A percentile compares a stretch with the other conserved stretches of the same genome.
Conservation (phyloP, 345 rosid species). For the Populus ilicifolia region DNA sequence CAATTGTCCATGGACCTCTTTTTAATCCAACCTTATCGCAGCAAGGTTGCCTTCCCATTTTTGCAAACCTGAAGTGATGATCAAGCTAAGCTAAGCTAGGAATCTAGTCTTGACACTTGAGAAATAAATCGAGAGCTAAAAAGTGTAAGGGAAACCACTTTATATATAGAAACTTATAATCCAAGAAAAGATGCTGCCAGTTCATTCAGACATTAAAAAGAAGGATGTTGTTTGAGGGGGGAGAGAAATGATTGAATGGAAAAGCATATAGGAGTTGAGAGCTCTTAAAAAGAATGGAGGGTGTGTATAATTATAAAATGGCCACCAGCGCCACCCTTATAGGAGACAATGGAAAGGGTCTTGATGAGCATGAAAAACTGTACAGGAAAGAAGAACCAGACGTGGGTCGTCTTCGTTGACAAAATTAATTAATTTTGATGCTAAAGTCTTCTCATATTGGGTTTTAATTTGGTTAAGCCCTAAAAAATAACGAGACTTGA, state of each 20-base stretch:
- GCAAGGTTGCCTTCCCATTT: slow-evolving; percentile 91
- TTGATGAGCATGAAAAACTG: not conserved
- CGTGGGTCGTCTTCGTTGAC: slow-evolving; percentile 42
- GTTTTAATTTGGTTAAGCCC: not conserved
- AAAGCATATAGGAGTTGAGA: slow-evolving; percentile 3
- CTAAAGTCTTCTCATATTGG: slow-evolving; percentile 23
- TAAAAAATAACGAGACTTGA: slow-evolving; percentile 6
- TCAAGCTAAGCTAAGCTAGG: not conserved
- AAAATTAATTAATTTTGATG: not conserved
- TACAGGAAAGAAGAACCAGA: slow-evolving; percentile 19
- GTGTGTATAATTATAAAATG: slow-evolving; percentile 16
- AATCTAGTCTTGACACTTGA: not conserved
- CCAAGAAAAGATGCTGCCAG: slow-evolving; percentile 43
- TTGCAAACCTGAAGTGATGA: too few species aligned
- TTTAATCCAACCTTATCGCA: slow-evolving; percentile 90
- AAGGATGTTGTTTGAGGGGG: slow-evolving; percentile 26
- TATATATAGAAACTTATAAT: slow-evolving; percentile 20
- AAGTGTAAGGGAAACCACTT: not conserved
- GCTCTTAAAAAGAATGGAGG: not conserved
- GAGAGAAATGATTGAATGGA: slow-evolving; percentile 37
- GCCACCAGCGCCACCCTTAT: slow-evolving; percentile 9
- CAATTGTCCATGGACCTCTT: slow-evolving; percentile 96
- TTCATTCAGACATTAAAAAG: slow-evolving; percentile 23
- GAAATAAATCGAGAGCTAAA: not conserved
- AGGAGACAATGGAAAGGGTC: slow-evolving; percentile 30